Evolutionary conservation across 495 filamentous ascomycete species (phyloP).

Genomic region (Penicillium cinerascens): DNA sequence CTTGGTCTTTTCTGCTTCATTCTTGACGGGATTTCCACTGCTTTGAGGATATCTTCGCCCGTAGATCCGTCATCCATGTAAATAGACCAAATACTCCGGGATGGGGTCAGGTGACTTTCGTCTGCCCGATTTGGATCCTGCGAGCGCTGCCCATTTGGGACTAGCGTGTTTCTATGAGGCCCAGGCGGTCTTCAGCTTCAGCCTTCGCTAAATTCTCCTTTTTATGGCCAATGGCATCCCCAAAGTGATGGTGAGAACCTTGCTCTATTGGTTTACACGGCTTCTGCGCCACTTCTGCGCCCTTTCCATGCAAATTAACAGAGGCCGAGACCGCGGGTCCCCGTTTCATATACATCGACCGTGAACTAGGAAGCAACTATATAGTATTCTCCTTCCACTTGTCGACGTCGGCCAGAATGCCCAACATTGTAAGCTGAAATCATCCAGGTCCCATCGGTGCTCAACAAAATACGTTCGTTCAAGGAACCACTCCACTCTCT

Average conservation of each 20-base stretch:
- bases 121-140: constrained; percentile 8
- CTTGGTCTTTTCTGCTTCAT: no score
- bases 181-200: constrained; percentile 4
- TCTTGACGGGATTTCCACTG: no score
- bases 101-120: neutral
- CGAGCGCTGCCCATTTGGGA: constrained; percentile 17
- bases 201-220: neutral
- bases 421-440: neutral
- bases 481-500: neutral
- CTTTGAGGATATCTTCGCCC: no score
- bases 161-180: constrained; percentile 8
- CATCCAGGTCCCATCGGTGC: neutral
- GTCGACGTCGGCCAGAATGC: neutral
- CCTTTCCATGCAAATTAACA: neutral
- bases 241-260: neutral
- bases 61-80: neutral
- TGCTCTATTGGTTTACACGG: neutral
- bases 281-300: neutral
- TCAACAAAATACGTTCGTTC: neutral
- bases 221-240: neutral
- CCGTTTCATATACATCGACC: neutral
- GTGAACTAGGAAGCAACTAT: neutral
- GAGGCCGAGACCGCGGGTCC: neutral
- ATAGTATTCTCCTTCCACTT: neutral
- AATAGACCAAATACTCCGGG: neutral